Evolutionary conservation across 495 filamentous ascomycete genomes (phyloP), one percentile per base, ranked within the genome.

Genomic region (Penicillium chermesinum): DNA sequence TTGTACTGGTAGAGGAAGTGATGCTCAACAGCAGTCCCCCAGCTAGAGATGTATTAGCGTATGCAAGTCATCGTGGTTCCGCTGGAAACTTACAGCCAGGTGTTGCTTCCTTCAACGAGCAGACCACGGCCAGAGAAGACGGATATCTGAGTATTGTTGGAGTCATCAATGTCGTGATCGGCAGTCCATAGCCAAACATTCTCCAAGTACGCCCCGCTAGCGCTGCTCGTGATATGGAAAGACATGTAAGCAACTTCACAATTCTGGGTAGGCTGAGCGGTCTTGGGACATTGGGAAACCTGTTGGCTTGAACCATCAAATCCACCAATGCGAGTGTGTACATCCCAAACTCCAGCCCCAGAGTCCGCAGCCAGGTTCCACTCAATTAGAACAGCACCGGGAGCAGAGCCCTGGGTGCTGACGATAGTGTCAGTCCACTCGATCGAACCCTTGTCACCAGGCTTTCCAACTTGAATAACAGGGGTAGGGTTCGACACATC

Each of bases 1-100:
- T 93, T 85, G 73, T 91, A 94, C 61, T 95, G 87, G 59, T 89
- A 90, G 1, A 94, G 74, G 3, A 76, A 69, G 62, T 83, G 79
- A 65, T 95, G 89, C 66, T 95, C 89, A 3, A 82, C 82, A 0
- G 76, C 76, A 0, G 88, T 91, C 39, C 87, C 89, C 37, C 80
- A 70, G 13, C 68, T 71, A 22, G 1, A 44, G 46, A 14, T 1
- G n/a, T 16, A 42, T 60, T n/a, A 61, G 55, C 36, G 13, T 39
- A 44, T 10, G 15, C 5, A 18, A 10, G 40, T 17, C 1, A 2
- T 3, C 1, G 14, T 12, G 2, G 15, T 7, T 3, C 3, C n/a
- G n/a, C n/a, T 12, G 22, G 32, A 17, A 19, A 59, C 68, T 61
- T 54, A 71, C 68, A 86, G 66, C 85, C 86, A 86, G 33, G 80